phyloP scores from a whole-genome alignment of 345 rosid genomes.

The Arabis alpina region DNA sequence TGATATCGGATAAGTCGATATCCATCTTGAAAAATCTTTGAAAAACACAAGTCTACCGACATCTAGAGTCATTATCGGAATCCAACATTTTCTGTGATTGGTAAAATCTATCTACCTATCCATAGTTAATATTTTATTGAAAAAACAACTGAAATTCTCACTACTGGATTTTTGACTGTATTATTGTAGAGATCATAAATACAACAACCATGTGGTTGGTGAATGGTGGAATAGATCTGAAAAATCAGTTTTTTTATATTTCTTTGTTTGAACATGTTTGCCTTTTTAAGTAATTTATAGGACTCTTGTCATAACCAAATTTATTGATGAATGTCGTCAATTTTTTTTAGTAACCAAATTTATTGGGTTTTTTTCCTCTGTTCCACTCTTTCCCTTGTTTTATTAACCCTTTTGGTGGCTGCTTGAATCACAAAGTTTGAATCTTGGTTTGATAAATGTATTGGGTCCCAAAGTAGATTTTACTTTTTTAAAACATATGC shows the following conservation, averaged over 20 bases:
- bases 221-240: slow-evolving; percentile 38
- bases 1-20: background rate
- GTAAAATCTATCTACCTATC: slow-evolving; percentile 15
- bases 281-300: background rate
- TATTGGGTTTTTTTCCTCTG: slow-evolving; percentile 17
- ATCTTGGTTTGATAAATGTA: slow-evolving; percentile 22
- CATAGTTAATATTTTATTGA: slow-evolving; percentile 23
- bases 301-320: slow-evolving; percentile 28
- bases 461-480: slow-evolving; percentile 35
- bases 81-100: slow-evolving; percentile 22
- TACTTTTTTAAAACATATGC: slow-evolving; percentile 21
- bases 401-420: slow-evolving; percentile 26
- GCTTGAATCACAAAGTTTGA: slow-evolving; percentile 34
- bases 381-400: slow-evolving; percentile 23
- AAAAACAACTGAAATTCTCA: slow-evolving; percentile 7
- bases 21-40: slow-evolving; percentile 6
- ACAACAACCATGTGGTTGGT: slow-evolving; percentile 42
- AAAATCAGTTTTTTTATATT: slow-evolving; percentile 20
- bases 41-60: slow-evolving; percentile 26
- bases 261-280: slow-evolving; percentile 36
- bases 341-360: slow-evolving; percentile 17
- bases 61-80: slow-evolving; percentile 25
- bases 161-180: slow-evolving; percentile 11
- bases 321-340: slow-evolving; percentile 25
- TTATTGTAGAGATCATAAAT: slow-evolving; percentile 42